Conservation (phyloP, 139 green algal species). For the Volvox reticuliferus region DNA sequence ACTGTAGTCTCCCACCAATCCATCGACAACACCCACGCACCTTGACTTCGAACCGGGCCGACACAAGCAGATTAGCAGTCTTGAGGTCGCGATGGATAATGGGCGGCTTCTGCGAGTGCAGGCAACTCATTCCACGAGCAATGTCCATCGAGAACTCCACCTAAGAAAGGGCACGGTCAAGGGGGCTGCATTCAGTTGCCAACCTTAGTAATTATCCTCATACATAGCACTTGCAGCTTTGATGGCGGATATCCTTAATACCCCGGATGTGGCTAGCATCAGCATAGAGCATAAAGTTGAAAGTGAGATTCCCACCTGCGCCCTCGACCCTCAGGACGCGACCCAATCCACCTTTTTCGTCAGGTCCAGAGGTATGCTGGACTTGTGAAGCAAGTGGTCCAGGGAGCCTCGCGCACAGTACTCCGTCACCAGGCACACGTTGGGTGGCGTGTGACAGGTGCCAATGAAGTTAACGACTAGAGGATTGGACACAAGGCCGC, state of each 20-base stretch:
- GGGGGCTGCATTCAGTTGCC: no score
- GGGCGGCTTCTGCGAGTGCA: slow-evolving; percentile 69
- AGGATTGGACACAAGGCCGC: background rate
- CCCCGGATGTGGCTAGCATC: no score
- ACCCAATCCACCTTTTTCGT: slow-evolving; percentile 38
- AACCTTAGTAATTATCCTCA: no score
- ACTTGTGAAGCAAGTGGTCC: slow-evolving; percentile 66
- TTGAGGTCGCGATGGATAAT: slow-evolving; percentile 76
- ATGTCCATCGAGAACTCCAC: slow-evolving; percentile 73
- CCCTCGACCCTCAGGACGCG: no score
- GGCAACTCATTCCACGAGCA: slow-evolving; percentile 69
- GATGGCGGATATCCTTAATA: no score
- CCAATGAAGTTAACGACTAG: slow-evolving; percentile 60
- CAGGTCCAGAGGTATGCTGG: slow-evolving; percentile 49
- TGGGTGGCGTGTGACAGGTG: slow-evolving; percentile 65
- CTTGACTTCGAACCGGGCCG: slow-evolving; percentile 71
- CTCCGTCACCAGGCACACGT: slow-evolving; percentile 72
- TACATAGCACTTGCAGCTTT: no score
- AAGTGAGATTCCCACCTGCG: no score
- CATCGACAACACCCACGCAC: slow-evolving; percentile 32
- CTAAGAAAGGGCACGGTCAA: background rate
- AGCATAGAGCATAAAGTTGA: no score
- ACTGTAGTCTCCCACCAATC: no score
- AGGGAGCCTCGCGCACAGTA: slow-evolving; percentile 71
- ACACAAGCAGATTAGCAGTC: slow-evolving; percentile 74